Base-by-base conservation (phyloP, 1,284 basidiomycete genomes). In the Uromyces viciae-fabae region DNA sequence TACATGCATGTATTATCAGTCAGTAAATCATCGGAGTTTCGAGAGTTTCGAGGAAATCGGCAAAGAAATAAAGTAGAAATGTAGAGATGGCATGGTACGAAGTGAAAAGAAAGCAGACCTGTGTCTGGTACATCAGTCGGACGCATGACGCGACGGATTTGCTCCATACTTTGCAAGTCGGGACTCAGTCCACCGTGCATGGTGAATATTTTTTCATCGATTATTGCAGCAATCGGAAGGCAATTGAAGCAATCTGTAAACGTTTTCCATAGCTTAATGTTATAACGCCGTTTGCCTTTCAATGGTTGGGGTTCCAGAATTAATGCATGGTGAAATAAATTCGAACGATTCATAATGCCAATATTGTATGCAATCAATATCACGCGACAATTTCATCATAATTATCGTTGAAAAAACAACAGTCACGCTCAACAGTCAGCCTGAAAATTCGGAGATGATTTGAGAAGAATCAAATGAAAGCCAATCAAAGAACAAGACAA, bases 41-140 rank as follows among this genome's bases (percentile, higher is more conserved):
- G 38, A 33, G 43, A 76, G 75, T 58, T 52, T 28, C 31, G 82
- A 73, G 58, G 75, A 82, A 75, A 22, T n/a, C 7, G 3, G 78
- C 40, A 28, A 28, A 19, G 19, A 43, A 31, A 14, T 33, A n/a
- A 36, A 14, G n/a, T 25, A 19, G 22, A 40, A 5, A 43, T n/a
- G 56, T 38, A 38, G 31, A 73, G 76, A 58, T 25, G n/a, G 56
- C 73, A 75, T 7, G 19, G 9, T n/a, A 25, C 22, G 5, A 54
- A 15, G 31, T 58, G 14, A 76, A 42, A 17, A 54, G 3, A 28
- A 17, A 71, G 58, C 42, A 25, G 83, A 93, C 95, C 95, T 83
- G 95, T 98, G 88, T 99, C 96, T 83, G 97, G 96, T 77, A 99
- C 96, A 87, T 99, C 96, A 82, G 96, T 99, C 54, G 96, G 97